Base-by-base conservation (phyloP, 345 rosid species). In the Aurinia saxatilis region DNA sequence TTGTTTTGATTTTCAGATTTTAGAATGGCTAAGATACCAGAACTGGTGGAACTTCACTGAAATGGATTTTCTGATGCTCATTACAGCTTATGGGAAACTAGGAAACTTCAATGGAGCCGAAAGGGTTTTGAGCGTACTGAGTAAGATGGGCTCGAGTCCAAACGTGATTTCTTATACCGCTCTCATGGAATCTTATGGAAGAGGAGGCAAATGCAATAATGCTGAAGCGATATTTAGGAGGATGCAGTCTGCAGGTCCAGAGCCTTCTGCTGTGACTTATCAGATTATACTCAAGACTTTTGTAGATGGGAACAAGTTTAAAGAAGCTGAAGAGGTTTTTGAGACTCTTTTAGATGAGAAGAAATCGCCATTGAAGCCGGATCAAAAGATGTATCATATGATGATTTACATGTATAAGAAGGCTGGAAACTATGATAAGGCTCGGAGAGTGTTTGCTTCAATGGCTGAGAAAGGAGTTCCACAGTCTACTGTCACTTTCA, bases 311-410 rank as follows among this genome's bases (percentile, higher is more conserved):
- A 81, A 82, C 78, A 87, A 85, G 79, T 93, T 85, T 70, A 73
- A 80, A 76, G 95, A 82, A 78, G 97, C 96, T 16, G 88, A 85
- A 72, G 86, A 84, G 71, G 75, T 90, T 66, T 93, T 93, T 48
- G 83, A 79, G 75, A 80, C 80, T 60, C 95, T 93, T 69, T 71
- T 87, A 77, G 75, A 84, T 65, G 81, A 63, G 66, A 80, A 85
- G 66, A 87, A 29, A 65, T 80, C 91, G 17, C 87, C 84, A 7
- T 19, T 93, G 68, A 84, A 81, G 59, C 97, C 96, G 0, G 99
- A 93, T 71, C 99, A 90, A 62, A 82, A 85, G 77, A 84, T 90
- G 97, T 93, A 84, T 77, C 96, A 93, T 76, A 79, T 85, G 91
- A 89, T 93, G 95, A 93, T 93, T 42, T 85, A 85, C 68, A 82